Conservation (phyloP, 208 protist genomes). For the Trypanosoma lewisi region DNA sequence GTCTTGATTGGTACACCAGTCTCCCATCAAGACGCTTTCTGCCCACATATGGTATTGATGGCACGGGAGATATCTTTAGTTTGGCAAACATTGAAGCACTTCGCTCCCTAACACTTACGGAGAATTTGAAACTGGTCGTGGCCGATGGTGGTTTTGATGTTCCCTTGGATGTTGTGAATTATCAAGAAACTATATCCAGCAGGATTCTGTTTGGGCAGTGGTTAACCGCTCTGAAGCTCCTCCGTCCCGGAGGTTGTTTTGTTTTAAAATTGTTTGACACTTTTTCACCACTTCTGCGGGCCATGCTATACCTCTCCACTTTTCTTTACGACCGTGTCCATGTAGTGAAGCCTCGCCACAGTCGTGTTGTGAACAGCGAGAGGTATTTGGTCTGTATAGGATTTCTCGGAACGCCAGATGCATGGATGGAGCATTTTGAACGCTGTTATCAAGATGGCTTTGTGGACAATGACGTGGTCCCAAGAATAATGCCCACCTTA, state of each 20-base stretch:
- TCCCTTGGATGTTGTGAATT: conserved; percentile 63
- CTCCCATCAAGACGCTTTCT: conserved; percentile 53
- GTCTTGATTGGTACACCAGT: conserved; percentile 80
- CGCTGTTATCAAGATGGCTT: conserved; percentile 60
- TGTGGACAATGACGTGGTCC: conserved; percentile 53
- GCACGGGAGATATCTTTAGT: conserved; percentile 81
- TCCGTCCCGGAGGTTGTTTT: conserved; percentile 65
- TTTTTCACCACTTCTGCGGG: conserved; percentile 75
- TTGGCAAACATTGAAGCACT: conserved; percentile 81
- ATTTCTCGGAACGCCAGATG: conserved; percentile 33
- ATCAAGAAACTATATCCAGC: conserved; percentile 87
- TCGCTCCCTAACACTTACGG: conserved; percentile 31
- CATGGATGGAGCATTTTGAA: conserved; percentile 63
- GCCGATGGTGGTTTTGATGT: conserved; percentile 89
- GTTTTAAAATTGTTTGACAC: conserved; percentile 92
- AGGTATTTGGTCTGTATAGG: conserved; percentile 81
- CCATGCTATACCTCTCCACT: conserved; percentile 78
- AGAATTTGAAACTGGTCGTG: conserved; percentile 75
- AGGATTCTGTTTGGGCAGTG: conserved; percentile 88
- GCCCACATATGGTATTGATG: conserved; percentile 78
- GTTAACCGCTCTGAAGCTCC: conserved; percentile 69
- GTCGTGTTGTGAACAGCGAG: conserved; percentile 90
- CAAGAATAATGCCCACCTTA: conserved; percentile 47
- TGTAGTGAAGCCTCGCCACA: conserved; percentile 89
- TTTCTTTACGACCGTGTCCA: conserved; percentile 81